These are phyloP conservation scores for Cladochytrium replicatum DNA, from an alignment of 192 early-diverging fungal genomes.

Conservation along the genomic window DNA sequence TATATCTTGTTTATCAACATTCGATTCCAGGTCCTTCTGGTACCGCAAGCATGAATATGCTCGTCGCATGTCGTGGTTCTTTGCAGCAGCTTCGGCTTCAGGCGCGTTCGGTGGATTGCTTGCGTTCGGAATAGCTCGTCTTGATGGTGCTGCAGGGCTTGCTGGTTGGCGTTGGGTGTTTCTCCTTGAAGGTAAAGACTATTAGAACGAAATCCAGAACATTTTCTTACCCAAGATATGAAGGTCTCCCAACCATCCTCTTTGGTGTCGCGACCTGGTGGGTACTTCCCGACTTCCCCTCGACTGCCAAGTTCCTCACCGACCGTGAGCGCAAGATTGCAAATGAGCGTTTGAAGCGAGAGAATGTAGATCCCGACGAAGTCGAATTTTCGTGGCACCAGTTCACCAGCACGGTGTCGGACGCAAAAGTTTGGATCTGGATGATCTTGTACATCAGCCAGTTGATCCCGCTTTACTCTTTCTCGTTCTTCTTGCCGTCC, in stretches of 20 bases:
- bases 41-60: slow-evolving; percentile 60
- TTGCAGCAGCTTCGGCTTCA: slow-evolving; percentile 57
- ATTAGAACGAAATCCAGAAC: slow-evolving; percentile 25
- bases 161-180: slow-evolving; percentile 63
- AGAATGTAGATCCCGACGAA: slow-evolving; percentile 11
- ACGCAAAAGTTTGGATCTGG: slow-evolving; percentile 10
- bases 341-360: slow-evolving; percentile 35
- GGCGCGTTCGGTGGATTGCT: slow-evolving; percentile 49
- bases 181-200: slow-evolving; percentile 53
- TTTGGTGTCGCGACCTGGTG: slow-evolving; percentile 24
- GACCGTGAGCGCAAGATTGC: slow-evolving; percentile 40
- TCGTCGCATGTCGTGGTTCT: slow-evolving; percentile 55
- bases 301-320: slow-evolving; percentile 37
- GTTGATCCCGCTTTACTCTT: slow-evolving; percentile 16
- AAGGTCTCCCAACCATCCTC: slow-evolving; percentile 47
- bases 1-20: slow-evolving; percentile 66
- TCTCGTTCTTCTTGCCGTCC: slow-evolving; percentile 26
- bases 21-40: slow-evolving; percentile 58
- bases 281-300: slow-evolving; percentile 31
- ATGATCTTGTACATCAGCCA: slow-evolving; percentile 16
- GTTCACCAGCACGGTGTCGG: slow-evolving; percentile 7
- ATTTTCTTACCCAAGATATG: slow-evolving; percentile 57
- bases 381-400: slow-evolving; percentile 5
- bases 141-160: slow-evolving; percentile 40
- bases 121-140: slow-evolving; percentile 43